Base-by-base conservation (phyloP, 1,139 yeast genomes). In the Geotrichum aggregatum region DNA sequence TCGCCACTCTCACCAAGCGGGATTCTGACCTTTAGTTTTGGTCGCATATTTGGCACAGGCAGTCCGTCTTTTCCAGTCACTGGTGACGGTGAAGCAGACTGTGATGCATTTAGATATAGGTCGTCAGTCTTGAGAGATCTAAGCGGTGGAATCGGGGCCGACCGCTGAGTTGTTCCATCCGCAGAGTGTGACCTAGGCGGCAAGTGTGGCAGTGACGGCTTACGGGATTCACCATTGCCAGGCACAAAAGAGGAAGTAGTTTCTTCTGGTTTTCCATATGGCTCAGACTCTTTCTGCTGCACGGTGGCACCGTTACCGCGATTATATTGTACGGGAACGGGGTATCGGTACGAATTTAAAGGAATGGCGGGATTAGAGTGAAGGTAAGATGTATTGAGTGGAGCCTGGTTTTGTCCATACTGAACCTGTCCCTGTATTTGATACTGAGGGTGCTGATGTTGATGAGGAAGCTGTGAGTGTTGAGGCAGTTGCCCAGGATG, bases 11-110 rank as follows among this genome's bases (percentile, higher is more conserved):
- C 54, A 19, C 54, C 64, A 11, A 55, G 52, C 1, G 75, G 75
- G 39, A 71, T 71, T 50, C 67, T 71, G 13, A 71, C 73, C 55
- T 69, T 71, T 31, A 71, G 64, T 51, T 70, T 69, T 8, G 75
- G 75, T 44, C 74, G 60, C 58, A 61, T 54, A 46, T 40, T 28
- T 33, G 49, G 31, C 39, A 19, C 49, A 11, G 54, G 36, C 11
- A 42, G 26, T 10, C 44, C 40, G 6, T 19, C 41, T 38, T 43
- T 49, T 30, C 44, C 48, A n/a, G 36, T 39, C 6, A 44, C 40
- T 2, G 52, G 52, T 2, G 52, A 49, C 21, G 52, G 52, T 5
- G 50, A 33, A 3, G 45, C 41, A n/a, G 52, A 44, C 4, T 43
- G 31, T 19, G 47, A 24, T 18, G 44, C 22, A 33, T 49, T 24